Percentiles rank a stretch among this genome's conserved stretches.
Conservation (phyloP, 129 eudicot species). For the Flaveria brownii region DNA sequence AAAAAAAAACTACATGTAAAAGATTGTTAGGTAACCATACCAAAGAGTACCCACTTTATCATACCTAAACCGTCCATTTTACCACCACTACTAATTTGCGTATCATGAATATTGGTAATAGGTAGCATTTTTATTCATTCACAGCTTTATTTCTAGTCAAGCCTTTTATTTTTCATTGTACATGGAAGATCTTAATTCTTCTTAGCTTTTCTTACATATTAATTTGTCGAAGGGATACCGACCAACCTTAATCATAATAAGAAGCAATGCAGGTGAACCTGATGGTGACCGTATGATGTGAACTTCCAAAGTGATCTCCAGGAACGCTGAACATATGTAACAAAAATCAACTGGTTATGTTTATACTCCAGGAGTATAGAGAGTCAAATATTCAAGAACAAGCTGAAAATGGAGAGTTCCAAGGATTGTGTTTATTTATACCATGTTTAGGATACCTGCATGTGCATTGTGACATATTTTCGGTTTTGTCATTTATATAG, state of each 20-base stretch:
- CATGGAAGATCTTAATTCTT: background rate
- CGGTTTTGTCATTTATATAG: background rate
- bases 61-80: slow-evolving; percentile 50
- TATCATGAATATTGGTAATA: background rate
- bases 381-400: background rate
- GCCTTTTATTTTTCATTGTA: background rate
- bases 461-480: background rate
- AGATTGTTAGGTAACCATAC: slow-evolving; percentile 47
- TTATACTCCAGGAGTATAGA: slow-evolving; percentile 13
- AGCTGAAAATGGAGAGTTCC: slow-evolving; percentile 19
- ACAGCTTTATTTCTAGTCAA: background rate
- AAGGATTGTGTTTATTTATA: slow-evolving; percentile 20
- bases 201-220: background rate
- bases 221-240: slow-evolving; percentile 20
- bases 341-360: slow-evolving; percentile 10
- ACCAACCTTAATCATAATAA: slow-evolving; percentile 28
- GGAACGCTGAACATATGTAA: slow-evolving; percentile 21
- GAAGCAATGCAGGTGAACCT: slow-evolving; percentile 54
- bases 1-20: too few relatives aligned
- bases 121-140: too few relatives aligned
- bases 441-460: slow-evolving; percentile 16
- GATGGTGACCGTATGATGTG: slow-evolving; percentile 35
- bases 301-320: slow-evolving; percentile 18
- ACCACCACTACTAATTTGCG: background rate
- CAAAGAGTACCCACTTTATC: slow-evolving; percentile 63